phyloP scores from a whole-genome alignment of 1,284 basidiomycete species.

The Marasmius oreades region DNA sequence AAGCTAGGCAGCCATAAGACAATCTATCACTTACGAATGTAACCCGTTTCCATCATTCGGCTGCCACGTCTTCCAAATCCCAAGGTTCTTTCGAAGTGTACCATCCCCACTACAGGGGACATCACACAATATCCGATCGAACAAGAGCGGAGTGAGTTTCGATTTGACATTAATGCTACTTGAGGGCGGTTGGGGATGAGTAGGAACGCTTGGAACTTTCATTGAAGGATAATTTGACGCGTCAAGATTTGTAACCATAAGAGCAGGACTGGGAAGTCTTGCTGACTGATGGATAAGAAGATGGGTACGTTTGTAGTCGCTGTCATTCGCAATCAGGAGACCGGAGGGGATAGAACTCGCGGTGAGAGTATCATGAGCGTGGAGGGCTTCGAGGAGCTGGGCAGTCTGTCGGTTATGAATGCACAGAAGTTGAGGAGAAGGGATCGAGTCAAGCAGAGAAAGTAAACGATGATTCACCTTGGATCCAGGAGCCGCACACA shows the following conservation, averaged over 20 bases:
- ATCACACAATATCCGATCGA: conserved; percentile 94
- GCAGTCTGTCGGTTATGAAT: conserved; percentile 55
- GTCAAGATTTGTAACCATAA: conserved; percentile 96
- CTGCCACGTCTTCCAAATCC: conserved; percentile 94
- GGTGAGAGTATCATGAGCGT: conserved; percentile 61
- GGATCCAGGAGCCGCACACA: conserved; percentile 99
- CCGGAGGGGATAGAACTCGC: conserved; percentile 70
- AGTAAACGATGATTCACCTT: conserved; percentile 69
- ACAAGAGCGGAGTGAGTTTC: conserved; percentile 54
- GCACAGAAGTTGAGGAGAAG: not conserved
- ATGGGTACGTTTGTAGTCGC: conserved; percentile 92
- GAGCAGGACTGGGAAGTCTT: conserved; percentile 86
- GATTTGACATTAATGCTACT: conserved; percentile 11
- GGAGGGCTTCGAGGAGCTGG: conserved; percentile 87
- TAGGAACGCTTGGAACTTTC: conserved; percentile 40
- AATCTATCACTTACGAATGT: conserved; percentile 56
- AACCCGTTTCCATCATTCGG: conserved; percentile 88
- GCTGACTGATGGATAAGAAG: conserved; percentile 98
- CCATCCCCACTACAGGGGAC: conserved; percentile 99
- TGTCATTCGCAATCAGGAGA: conserved; percentile 86
- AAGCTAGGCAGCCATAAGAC: conserved; percentile 2
- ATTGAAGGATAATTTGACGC: conserved; percentile 86
- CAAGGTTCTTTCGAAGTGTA: conserved; percentile 91
- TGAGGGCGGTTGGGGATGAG: conserved; percentile 17
- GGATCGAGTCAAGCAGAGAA: not conserved